Evolutionary conservation across 352 stramenopile species (phyloP).

Genomic region (Pythium oligandrum): DNA sequence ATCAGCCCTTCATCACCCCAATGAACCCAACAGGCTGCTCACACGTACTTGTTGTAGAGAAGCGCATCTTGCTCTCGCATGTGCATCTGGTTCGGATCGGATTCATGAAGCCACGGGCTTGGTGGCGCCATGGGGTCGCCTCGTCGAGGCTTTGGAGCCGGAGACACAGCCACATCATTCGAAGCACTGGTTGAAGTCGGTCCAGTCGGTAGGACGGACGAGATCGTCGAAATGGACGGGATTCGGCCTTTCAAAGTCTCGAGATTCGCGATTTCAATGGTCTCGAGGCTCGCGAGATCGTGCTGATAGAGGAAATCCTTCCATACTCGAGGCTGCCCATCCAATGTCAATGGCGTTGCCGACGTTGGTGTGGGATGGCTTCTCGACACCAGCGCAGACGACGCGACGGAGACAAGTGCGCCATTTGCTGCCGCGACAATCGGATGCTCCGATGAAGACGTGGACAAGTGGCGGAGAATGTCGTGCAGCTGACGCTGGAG

Average conservation of each 20-base stretch:
- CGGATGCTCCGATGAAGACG: no score
- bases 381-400: no score
- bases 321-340: slow-evolving; percentile 5
- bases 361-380: background rate
- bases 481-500: no score
- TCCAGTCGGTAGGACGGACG: slow-evolving; percentile 1
- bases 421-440: no score
- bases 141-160: background rate
- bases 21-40: no score
- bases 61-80: slow-evolving; percentile 30
- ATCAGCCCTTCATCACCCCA: background rate
- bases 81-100: slow-evolving; percentile 23
- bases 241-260: slow-evolving; percentile 19
- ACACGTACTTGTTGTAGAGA: slow-evolving; percentile 37
- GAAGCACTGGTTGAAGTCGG: slow-evolving; percentile 1
- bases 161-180: slow-evolving; percentile 12
- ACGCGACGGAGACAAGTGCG: no score
- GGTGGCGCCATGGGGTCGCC: slow-evolving; percentile 1
- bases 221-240: slow-evolving; percentile 13
- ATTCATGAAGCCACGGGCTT: slow-evolving; percentile 29
- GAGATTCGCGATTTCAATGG: slow-evolving; percentile 18
- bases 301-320: slow-evolving; percentile 31
- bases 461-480: no score
- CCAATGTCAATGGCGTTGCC: slow-evolving; percentile 1
- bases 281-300: slow-evolving; percentile 12